phyloP scores from a whole-genome alignment of 768 basidiomycete species.

The Trametes punicea region DNA sequence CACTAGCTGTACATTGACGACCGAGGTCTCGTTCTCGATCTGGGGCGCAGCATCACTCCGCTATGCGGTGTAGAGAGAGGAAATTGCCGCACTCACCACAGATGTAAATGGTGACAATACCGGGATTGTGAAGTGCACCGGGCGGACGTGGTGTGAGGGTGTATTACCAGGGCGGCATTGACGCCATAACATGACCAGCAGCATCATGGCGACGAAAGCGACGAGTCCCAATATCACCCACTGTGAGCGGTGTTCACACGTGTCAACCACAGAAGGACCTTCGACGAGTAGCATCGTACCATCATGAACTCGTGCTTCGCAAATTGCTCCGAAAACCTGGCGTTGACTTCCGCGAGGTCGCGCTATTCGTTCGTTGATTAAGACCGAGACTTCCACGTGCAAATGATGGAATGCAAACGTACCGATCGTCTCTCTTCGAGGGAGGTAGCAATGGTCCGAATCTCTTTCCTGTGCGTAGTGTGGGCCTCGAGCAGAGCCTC shows the following conservation, averaged over 20 bases:
- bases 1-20: slow-evolving; percentile 38
- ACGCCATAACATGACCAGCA: not conserved
- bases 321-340: slow-evolving; percentile 46
- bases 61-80: not conserved
- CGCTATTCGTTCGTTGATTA: slow-evolving; percentile 31
- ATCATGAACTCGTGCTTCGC: slow-evolving; percentile 48
- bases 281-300: too few species aligned
- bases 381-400: not conserved
- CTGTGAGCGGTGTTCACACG: too few species aligned
- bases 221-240: not conserved
- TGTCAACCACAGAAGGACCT: too few species aligned
- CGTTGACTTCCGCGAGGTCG: slow-evolving; percentile 38
- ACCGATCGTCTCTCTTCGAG: slow-evolving; percentile 50
- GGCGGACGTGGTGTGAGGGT: too few species aligned
- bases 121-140: slow-evolving; percentile 73
- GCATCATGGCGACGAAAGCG: not conserved
- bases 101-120: slow-evolving; percentile 77
- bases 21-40: slow-evolving; percentile 75
- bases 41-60: slow-evolving; percentile 27
- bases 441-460: slow-evolving; percentile 38
- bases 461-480: slow-evolving; percentile 46
- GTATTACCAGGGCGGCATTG: too few species aligned
- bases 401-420: slow-evolving; percentile 20
- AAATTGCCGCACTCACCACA: slow-evolving; percentile 47
- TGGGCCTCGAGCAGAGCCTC: slow-evolving; percentile 56